Evolutionary conservation across 208 protist genomes (phyloP), one percentile per base, ranked within the genome.

Genomic region (Wallacemonas sp.): DNA sequence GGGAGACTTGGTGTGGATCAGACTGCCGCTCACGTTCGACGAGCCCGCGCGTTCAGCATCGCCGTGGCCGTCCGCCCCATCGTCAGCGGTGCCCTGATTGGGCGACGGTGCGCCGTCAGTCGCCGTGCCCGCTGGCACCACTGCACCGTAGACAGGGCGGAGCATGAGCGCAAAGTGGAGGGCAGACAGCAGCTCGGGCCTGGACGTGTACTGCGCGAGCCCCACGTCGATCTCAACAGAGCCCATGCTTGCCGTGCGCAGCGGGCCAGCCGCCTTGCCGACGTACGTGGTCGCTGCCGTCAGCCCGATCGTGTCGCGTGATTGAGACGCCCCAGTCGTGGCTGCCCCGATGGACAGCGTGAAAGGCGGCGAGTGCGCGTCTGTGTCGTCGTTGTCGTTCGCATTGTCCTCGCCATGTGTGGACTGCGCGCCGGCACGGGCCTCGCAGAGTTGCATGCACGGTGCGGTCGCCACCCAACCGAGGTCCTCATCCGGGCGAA

Each of bases 91-190:
- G n/a, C n/a, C n/a, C n/a, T n/a, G n/a, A n/a, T n/a, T n/a, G n/a
- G n/a, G n/a, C n/a, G n/a, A n/a, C n/a, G n/a, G n/a, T n/a, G n/a
- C n/a, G n/a, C n/a, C n/a, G n/a, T n/a, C n/a, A n/a, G n/a, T n/a
- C n/a, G n/a, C n/a, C n/a, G n/a, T n/a, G n/a, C n/a, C n/a, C n/a
- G n/a, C n/a, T 24, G 47, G 0, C 29, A 39, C 34, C 17, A 34
- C 36, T 27, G 56, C 60, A 16, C 58, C 63, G 47, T 69, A 74
- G 46, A 67, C 57, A 0, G 80, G 73, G 11, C 76, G 55, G 39
- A 88, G 52, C 6, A 78, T 61, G 0, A 93, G 58, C 1, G 76
- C 80, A 23, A 87, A 91, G 70, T 94, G 88, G 48, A 83, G 63
- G 23, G 38, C 32, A 4, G 82, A 84, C 26, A 94, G 36, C 16